Conservation (phyloP, 306 rosid species). For the Citrullus mucosospermus region DNA sequence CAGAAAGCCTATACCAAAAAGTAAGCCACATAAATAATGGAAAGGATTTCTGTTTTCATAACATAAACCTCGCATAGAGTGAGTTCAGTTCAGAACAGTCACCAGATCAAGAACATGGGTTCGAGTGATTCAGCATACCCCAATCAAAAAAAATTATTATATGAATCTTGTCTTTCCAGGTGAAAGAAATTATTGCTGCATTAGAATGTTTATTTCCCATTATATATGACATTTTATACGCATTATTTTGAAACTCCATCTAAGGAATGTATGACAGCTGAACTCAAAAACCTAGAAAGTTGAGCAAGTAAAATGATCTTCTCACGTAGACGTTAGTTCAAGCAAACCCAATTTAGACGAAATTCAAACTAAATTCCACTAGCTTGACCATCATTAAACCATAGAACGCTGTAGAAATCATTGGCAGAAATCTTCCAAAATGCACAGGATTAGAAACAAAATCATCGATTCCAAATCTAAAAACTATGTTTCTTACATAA, state of each 20-base stretch:
- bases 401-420: neutral
- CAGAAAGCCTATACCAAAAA: slow-evolving; percentile 9
- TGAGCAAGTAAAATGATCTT: neutral
- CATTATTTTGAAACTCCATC: neutral
- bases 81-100: neutral
- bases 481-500: neutral
- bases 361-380: neutral
- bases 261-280: neutral
- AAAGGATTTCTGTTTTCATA: neutral
- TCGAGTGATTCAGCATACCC: neutral
- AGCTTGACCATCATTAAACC: neutral
- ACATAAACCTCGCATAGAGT: neutral
- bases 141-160: neutral
- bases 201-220: neutral
- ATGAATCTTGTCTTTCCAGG: neutral
- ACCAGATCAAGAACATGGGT: neutral
- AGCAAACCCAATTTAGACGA: neutral
- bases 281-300: neutral
- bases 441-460: neutral
- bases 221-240: neutral
- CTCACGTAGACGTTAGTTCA: neutral
- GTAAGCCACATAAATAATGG: neutral
- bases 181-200: neutral
- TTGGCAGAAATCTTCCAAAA: neutral
- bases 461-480: neutral